These are phyloP conservation scores for Triglochin maritima DNA, from an alignment of 106 monocot species.

Conservation along the genomic window DNA sequence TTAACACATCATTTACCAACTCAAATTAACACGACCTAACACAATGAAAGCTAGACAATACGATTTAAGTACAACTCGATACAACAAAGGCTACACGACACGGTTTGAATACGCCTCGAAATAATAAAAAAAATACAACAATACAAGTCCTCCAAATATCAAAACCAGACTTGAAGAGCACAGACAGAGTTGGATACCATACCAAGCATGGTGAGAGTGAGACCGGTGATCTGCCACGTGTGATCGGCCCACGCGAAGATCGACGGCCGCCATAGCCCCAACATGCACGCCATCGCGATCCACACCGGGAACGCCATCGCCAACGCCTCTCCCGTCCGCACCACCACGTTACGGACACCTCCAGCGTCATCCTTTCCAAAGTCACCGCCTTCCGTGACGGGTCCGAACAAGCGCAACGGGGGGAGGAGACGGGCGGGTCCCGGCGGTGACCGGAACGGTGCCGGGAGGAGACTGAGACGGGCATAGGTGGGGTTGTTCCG, in stretches of 20 bases:
- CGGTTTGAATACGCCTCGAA: not conserved
- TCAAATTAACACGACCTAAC: not conserved
- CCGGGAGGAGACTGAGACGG: no score
- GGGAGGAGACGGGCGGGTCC: no score
- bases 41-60: not conserved
- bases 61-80: not conserved
- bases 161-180: no score
- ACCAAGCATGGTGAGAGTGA: conserved; percentile 94
- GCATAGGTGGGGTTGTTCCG: no score
- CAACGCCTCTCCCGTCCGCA: conserved; percentile 42
- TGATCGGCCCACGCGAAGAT: conserved; percentile 49
- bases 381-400: no score
- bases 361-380: not conserved
- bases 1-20: no score
- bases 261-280: conserved; percentile 47
- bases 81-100: not conserved
- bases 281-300: conserved; percentile 50
- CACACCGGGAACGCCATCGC: conserved; percentile 76
- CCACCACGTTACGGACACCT: conserved; percentile 13
- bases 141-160: not conserved
- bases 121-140: not conserved
- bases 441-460: no score
- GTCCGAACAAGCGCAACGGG: no score
- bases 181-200: not conserved
- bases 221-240: conserved; percentile 58